Percentiles rank a stretch among this genome's conserved stretches.
Evolutionary conservation across 768 basidiomycete genomes (phyloP).

Genomic region (Leucosporidium scottii): DNA sequence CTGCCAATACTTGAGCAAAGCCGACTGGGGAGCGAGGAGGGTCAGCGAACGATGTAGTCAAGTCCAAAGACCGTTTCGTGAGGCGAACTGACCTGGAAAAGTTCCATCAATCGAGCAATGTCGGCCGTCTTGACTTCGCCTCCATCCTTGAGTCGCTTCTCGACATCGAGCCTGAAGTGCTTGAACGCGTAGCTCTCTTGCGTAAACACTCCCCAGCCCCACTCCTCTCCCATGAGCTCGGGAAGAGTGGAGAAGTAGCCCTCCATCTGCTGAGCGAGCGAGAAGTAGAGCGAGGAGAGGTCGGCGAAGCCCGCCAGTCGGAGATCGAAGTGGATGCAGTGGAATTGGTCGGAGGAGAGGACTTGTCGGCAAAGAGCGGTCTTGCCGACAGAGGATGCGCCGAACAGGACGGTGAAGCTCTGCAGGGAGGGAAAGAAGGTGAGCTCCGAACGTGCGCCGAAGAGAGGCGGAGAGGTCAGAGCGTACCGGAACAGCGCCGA

Average conservation of each 20-base stretch:
- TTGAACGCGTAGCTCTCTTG: constrained; percentile 73
- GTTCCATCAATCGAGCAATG: constrained; percentile 72
- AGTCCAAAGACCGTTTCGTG: too few relatives aligned
- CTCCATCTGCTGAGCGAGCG: constrained; percentile 73
- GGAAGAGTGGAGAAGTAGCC: constrained; percentile 66
- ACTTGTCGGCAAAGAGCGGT: constrained; percentile 73
- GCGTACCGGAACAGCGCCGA: constrained; percentile 52
- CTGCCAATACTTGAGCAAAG: constrained; percentile 64
- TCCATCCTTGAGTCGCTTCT: constrained; percentile 53
- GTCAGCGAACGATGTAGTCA: background rate
- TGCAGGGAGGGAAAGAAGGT: constrained; percentile 1
- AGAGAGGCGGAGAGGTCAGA: too few relatives aligned
- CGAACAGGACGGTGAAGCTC: constrained; percentile 15
- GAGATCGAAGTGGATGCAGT: constrained; percentile 76
- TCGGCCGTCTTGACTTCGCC: constrained; percentile 64
- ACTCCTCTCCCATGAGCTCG: constrained; percentile 56
- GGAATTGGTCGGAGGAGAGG: constrained; percentile 59
- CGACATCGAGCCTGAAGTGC: constrained; percentile 70
- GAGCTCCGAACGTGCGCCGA: background rate
- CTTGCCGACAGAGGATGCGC: constrained; percentile 60
- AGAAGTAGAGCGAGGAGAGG: constrained; percentile 63
- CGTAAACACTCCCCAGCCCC: constrained; percentile 51
- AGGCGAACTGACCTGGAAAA: constrained; percentile 67
- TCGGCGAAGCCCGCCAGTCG: constrained; percentile 77
- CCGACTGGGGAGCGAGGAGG: constrained; percentile 47